These are phyloP conservation scores for Trichosanthes truncata DNA, from an alignment of 306 rosid species.

Conservation along the genomic window DNA sequence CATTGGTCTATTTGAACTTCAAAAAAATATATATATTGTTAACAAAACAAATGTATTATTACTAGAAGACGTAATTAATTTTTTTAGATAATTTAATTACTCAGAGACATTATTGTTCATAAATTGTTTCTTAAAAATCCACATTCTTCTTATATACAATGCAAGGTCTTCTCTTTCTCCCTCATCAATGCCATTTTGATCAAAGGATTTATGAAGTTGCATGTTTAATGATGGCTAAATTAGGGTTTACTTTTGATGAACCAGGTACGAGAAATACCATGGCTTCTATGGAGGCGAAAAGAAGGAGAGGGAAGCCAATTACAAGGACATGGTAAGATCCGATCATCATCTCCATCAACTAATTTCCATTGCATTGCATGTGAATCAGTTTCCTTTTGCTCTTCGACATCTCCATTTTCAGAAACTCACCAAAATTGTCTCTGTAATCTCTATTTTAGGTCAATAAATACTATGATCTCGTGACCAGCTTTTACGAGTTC, in stretches of 20 bases:
- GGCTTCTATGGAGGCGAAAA: conserved; percentile 66
- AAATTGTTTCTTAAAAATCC: no score
- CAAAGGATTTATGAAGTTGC: not conserved
- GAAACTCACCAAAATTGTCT: not conserved
- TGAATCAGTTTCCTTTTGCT: not conserved
- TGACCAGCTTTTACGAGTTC: conserved; percentile 85
- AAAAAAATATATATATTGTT: no score
- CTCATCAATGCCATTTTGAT: not conserved
- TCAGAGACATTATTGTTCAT: no score
- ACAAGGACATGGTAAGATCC: conserved; percentile 71
- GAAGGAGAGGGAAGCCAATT: conserved; percentile 75
- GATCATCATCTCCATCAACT: not conserved
- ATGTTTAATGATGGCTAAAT: not conserved
- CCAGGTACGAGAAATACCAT: conserved; percentile 93
- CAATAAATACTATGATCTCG: conserved; percentile 84
- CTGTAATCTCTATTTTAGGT: conserved; percentile 43
- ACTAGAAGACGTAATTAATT: no score
- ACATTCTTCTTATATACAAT: no score
- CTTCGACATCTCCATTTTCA: not conserved
- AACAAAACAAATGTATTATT: no score
- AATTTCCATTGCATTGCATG: not conserved
- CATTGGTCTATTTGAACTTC: no score
- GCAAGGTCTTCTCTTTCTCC: no score
- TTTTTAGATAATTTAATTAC: no score
- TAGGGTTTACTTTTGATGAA: not conserved